Evolutionary conservation across 2,329 filamentous ascomycete species (phyloP), one percentile per base, ranked within the genome.

Genomic region (Sporothrix humicola): DNA sequence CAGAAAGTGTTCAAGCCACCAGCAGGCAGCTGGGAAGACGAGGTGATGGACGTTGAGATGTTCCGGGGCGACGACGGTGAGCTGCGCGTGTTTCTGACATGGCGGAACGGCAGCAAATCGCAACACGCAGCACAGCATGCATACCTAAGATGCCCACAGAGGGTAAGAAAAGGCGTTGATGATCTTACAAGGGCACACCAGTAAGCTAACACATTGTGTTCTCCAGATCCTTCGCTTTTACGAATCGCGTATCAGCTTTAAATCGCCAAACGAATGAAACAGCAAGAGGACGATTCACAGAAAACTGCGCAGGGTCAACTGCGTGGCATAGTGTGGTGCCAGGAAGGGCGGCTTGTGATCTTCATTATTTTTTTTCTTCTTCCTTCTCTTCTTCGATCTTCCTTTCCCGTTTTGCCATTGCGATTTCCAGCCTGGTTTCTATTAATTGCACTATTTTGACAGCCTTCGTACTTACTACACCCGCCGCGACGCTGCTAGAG

Each of bases 141-240:
- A 8, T 93, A 95, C 78, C 87, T 90, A 78, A 91, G 93, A 77
- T 94, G 92, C 77, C 93, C 93, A 0, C 93, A 95, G 79, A 93
- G 91, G 86, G 91, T 92, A 80, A 54, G 68, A 12, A 8, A 2
- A 1, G 1, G 17, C 8, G 26, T 46, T 8, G 37, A 20, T 17
- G 2, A 3, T 23, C 3, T 8, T 20, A 5, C 6, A 17, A 1
- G 61, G 1, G 20, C 46, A 20, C 3, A 20, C 3, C 15, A 23
- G 8, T 37, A 52, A 17, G 71, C 73, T 56, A 15, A 54, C 20
- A 5, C 8, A 12, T 15, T 56, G 1, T 26, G 4, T 13, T 48
- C 50, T 15, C 10, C 48, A 90, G 88, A 89, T 90, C 85, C 82
- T 90, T 10, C 84, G 84, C 52, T 90, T 88, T 76, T 90, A 89